Evolutionary conservation across 1,284 basidiomycete genomes (phyloP), one percentile per base, ranked within the genome.

Genomic region (Coniophora puteana): DNA sequence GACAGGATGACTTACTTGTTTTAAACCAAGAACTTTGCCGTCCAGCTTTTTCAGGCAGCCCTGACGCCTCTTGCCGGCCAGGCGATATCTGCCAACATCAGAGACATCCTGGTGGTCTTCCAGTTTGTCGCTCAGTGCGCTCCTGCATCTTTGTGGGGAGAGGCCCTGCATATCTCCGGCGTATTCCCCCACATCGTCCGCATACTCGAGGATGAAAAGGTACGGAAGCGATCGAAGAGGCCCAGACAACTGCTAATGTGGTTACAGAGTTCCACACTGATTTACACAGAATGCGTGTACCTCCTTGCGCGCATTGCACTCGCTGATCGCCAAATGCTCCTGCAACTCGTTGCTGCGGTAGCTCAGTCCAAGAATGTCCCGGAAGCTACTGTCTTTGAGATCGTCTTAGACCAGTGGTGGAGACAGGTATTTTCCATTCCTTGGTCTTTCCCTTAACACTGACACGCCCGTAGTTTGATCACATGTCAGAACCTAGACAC

Each of bases 371-470:
- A 69, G 28, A 67, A 68, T 45, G 58, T 71, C 31, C 57, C 63
- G 3, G 85, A 88, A 57, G 54, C 58, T 14, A 63, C 74, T 24
- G 49, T 88, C 1, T 86, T 77, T 63, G 80, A 87, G 44, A 65
- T 65, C 2, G 61, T 90, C 24, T 60, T 91, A 40, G 82, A 89
- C 51, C 82, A 85, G 46, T 90, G 87, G 83, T 89, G 84, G 80
- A 74, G 72, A 37, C 80, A 83, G 58, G 88, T 85, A 55, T n/a
- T 51, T 66, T 62, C 2, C 5, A 33, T 13, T 11, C 14, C 14
- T 25, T 28, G 4, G 31, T 42, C n/a, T 32, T 23, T 26, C 37
- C 37, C 17, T 40, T 34, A 14, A 30, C 18, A n/a, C n/a, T 43
- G 36, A 25, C 40, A 43, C 18, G 17, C 26, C 35, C 13, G 28